Base-by-base conservation (phyloP, 768 basidiomycete genomes). In the Dictyophora rubrovolvata region DNA sequence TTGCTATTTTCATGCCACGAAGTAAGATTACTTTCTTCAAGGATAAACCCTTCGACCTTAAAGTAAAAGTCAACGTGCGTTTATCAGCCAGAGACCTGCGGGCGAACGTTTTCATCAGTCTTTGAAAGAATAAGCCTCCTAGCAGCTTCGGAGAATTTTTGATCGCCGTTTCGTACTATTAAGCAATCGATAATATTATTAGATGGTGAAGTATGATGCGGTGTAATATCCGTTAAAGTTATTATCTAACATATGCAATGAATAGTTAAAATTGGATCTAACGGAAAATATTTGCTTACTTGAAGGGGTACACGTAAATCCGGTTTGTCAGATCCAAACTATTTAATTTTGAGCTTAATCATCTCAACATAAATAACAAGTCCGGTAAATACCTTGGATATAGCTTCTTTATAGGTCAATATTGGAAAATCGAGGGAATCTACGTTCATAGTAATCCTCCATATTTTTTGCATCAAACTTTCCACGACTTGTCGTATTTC, bases 331-430 rank as follows among this genome's bases (percentile, higher is more conserved):
- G 53, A 52, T 23, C 42, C 33, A 42, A 28, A 37, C 59, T 54
- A 60, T 8, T 16, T 14, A n/a, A 60, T 49, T 12, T 5, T 1
- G 33, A 12, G n/a, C 48, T 28, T 8, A 23, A 10, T 20, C 5
- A 10, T 20, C 5, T 17, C 49, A 14, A 52, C 50, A 9, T 4
- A 8, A 3, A 36, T 37, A 54, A 50, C 22, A 1, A 23, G 10
- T 18, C 16, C 11, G n/a, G 35, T 50, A 66, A 71, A 64, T 69
- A 91, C 91, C 62, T 82, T 82, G 68, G 80, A 77, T 89, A 97
- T 96, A n/a, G 93, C 91, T 67, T 93, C 84, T 60, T 78, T 68
- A 71, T 95, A 97, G 55, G 88, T 91, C 83, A 95, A 85, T 53
- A 94, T 89, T 53, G 74, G 72, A 74, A 95, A 93, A 37, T 72